Conservation (phyloP, 768 basidiomycete species). For the Strobilomyces echinocephalus region DNA sequence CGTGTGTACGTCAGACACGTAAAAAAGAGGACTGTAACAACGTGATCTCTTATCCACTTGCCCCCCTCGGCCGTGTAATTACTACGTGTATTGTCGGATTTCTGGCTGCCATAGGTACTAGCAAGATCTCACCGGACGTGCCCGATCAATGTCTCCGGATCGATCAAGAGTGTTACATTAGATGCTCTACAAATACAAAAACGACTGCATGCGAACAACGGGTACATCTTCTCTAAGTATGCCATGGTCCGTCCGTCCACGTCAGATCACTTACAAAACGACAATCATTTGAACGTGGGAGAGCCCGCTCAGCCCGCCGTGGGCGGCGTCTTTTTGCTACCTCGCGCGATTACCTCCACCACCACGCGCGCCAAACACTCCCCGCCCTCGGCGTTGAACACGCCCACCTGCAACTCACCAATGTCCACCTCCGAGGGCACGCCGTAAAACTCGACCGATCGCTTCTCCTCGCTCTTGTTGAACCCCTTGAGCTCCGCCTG, state of each 20-base stretch:
- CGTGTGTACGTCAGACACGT: slow-evolving; percentile 9
- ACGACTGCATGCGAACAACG: slow-evolving; percentile 19
- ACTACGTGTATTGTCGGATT: slow-evolving; percentile 20
- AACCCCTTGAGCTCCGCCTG: slow-evolving; percentile 44
- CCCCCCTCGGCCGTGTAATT: slow-evolving; percentile 24
- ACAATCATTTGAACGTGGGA: slow-evolving; percentile 5
- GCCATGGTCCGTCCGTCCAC: slow-evolving; percentile 2
- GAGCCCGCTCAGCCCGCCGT: slow-evolving; percentile 26
- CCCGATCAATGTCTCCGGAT: not conserved
- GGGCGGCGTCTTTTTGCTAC: slow-evolving; percentile 22
- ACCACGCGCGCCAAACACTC: slow-evolving; percentile 51
- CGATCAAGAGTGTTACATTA: slow-evolving; percentile 2
- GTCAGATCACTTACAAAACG: slow-evolving; percentile 13
- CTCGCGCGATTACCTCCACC: slow-evolving; percentile 49
- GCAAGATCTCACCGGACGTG: not conserved
- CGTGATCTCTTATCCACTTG: slow-evolving; percentile 15
- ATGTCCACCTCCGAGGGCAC: slow-evolving; percentile 46
- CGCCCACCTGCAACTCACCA: slow-evolving; percentile 51
- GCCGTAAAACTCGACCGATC: slow-evolving; percentile 54
- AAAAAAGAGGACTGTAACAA: slow-evolving; percentile 20
- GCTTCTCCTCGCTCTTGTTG: slow-evolving; percentile 37
- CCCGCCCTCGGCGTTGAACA: slow-evolving; percentile 47
- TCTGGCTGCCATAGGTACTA: slow-evolving; percentile 7
- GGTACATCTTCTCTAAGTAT: slow-evolving; percentile 7
- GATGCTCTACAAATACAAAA: slow-evolving; percentile 18